Evolutionary conservation across 2,329 filamentous ascomycete genomes (phyloP), one percentile per base, ranked within the genome.

Genomic region (Diaporthe ampelina): DNA sequence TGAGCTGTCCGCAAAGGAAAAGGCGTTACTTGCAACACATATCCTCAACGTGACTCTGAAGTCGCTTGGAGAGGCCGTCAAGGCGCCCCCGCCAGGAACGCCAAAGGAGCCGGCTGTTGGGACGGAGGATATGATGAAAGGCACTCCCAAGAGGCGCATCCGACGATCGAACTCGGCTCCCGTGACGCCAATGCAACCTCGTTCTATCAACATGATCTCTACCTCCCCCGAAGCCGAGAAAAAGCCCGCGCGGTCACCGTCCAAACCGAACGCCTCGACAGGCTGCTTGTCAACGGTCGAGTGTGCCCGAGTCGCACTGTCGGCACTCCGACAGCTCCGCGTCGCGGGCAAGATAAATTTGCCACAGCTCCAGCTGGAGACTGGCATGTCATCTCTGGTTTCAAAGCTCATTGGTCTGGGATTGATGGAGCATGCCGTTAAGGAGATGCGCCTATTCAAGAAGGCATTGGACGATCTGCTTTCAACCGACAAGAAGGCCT

Each of bases 31-130:
- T 48, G 93, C 94, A 17, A 94, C 93, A 0, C 90, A 95, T 76
- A 86, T 94, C 48, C 90, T 95, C 78, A 96, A 95, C 80, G 85
- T 86, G 9, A 88, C 91, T 1, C 86, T 95, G 52, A 95, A 94
- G 79, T 87, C 89, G 13, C 86, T 96, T 4, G 88, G 88, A n/a
- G 91, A 94, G 73, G 91, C 91, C 0, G 86, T 91, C 26, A 95
- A 92, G 80, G 82, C 85, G 2, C 76, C 83, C 4, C 77, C 82
- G 1, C 76, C 79, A 5, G 50, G 56, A 29, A 71, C 81, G 2
- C 80, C 82, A 19, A 79, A 83, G 10, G 78, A 78, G n/a, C 81
- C 80, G 77, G 81, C 81, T 21, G 76, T 82, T 3, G 81, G 83
- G 50, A 81, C 83, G 58, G 83, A 84, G 52, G 84, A 84, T n/a